These are phyloP conservation scores for Pleomassaria siparia DNA, from an alignment of 2,329 filamentous ascomycete genomes.

Conservation along the genomic window DNA sequence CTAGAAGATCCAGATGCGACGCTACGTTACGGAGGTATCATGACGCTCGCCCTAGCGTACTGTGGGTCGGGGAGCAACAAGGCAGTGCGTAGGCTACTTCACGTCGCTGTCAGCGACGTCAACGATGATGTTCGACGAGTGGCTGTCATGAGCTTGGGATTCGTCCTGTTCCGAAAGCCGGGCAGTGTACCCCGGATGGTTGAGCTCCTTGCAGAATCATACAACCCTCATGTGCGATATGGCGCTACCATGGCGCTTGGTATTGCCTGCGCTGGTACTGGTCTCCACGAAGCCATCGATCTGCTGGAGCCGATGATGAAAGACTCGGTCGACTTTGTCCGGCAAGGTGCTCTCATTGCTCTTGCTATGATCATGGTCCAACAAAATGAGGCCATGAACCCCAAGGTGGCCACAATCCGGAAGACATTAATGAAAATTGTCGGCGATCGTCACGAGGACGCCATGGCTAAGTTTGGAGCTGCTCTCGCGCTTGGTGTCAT, in stretches of 20 bases:
- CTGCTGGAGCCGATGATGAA: constrained; percentile 99
- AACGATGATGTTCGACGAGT: constrained; percentile 96
- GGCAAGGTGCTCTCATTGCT: constrained; percentile 91
- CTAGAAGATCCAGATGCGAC: constrained; percentile 92
- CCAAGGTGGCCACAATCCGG: constrained; percentile 86
- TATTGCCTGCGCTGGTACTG: constrained; percentile 96
- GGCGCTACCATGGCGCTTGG: constrained; percentile 97
- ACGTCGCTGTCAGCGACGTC: constrained; percentile 96
- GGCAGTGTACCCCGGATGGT: constrained; percentile 98
- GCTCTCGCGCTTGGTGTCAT: constrained; percentile 95
- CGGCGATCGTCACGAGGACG: constrained; percentile 93
- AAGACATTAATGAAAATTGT: constrained; percentile 95
- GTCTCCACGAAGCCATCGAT: constrained; percentile 93
- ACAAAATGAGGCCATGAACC: constrained; percentile 98
- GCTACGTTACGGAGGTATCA: constrained; percentile 93
- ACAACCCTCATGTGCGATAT: constrained; percentile 97
- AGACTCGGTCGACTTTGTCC: constrained; percentile 96
- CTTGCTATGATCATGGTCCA: constrained; percentile 99
- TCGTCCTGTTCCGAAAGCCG: constrained; percentile 97
- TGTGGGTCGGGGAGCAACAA: constrained; percentile 98
- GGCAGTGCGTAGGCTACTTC: constrained; percentile 91
- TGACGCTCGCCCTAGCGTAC: constrained; percentile 97
- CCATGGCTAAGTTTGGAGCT: constrained; percentile 98
- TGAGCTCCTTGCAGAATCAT: constrained; percentile 94
- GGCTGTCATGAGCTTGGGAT: constrained; percentile 95